Percentiles rank a stretch among this genome's conserved stretches.
phyloP scores from a whole-genome alignment of 306 rosid genomes.

The Psophocarpus tetragonolobus region DNA sequence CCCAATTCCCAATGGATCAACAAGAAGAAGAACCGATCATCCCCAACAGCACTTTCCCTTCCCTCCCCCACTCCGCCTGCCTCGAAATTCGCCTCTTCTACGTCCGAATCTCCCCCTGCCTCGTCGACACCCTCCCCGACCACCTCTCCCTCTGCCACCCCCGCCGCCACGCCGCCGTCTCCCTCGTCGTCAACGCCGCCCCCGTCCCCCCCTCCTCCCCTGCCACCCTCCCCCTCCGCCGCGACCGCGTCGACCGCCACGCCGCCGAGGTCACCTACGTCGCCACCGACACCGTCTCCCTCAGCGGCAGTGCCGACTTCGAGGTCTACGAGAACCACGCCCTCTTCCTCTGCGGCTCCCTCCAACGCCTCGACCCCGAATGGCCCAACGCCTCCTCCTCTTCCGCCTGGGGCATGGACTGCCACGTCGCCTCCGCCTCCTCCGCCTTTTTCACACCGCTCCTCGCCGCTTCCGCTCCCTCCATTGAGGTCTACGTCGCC shows the following conservation, averaged over 20 bases:
- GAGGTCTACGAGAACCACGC: constrained; percentile 81
- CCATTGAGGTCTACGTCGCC: constrained; percentile 81
- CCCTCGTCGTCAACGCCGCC: constrained; percentile 62
- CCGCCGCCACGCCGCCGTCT: constrained; percentile 62
- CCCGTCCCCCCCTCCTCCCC: constrained; percentile 49
- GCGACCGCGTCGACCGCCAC: constrained; percentile 66
- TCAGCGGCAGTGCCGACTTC: constrained; percentile 67
- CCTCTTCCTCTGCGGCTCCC: constrained; percentile 71
- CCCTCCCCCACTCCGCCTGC: constrained; percentile 54
- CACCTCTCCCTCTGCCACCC: constrained; percentile 62
- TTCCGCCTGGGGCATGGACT: constrained; percentile 75
- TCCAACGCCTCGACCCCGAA: constrained; percentile 68
- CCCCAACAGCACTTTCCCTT: constrained; percentile 39
- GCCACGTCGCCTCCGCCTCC: constrained; percentile 65
- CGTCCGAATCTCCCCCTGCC: constrained; percentile 68
- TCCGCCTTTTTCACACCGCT: constrained; percentile 79
- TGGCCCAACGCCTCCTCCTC: constrained; percentile 51
- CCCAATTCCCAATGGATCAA: constrained; percentile 44
- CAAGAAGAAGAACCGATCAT: constrained; percentile 37
- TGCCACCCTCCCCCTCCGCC: constrained; percentile 58
- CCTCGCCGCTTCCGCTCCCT: constrained; percentile 69
- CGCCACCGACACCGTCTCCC: constrained; percentile 75
- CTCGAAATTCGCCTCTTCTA: constrained; percentile 69
- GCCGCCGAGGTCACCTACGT: constrained; percentile 84
- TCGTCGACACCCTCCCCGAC: constrained; percentile 58